Evolutionary conservation across 257 asterid genomes (phyloP).

Genomic region (Rehmannia glutinosa): DNA sequence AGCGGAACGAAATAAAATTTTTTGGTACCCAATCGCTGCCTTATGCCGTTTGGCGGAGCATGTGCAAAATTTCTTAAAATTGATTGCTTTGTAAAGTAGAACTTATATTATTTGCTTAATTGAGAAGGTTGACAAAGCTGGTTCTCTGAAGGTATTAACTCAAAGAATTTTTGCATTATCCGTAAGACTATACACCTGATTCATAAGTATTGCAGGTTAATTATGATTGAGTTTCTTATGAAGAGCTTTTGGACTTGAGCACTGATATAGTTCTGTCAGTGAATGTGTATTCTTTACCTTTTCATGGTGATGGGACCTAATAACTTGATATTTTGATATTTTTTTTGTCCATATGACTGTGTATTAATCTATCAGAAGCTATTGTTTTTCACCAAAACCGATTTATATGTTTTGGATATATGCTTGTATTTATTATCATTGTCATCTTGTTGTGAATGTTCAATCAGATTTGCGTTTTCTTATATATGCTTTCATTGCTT

Average conservation of each 20-base stretch:
- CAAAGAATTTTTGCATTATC: not conserved
- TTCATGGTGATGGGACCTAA: not conserved
- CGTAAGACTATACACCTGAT: not conserved
- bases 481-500: conserved; percentile 24
- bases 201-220: not conserved
- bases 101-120: too few relatives aligned
- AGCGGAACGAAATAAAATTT: too few relatives aligned
- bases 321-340: not conserved
- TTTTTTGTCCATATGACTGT: not conserved
- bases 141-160: conserved; percentile 2
- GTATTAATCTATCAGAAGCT: conserved; percentile 1
- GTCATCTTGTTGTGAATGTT: not conserved
- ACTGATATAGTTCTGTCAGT: not conserved
- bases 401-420: not conserved
- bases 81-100: not conserved
- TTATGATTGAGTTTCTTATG: not conserved
- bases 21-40: too few relatives aligned
- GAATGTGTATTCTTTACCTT: not conserved
- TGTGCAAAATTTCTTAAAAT: not conserved
- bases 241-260: not conserved
- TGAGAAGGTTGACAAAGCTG: too few relatives aligned
- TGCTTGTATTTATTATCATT: conserved; percentile 10
- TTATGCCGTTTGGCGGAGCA: not conserved
- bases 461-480: conserved; percentile 18
- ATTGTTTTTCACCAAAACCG: conserved; percentile 3